Conservation (phyloP, 140 eudicot genomes). For the Flaveria floridana region DNA sequence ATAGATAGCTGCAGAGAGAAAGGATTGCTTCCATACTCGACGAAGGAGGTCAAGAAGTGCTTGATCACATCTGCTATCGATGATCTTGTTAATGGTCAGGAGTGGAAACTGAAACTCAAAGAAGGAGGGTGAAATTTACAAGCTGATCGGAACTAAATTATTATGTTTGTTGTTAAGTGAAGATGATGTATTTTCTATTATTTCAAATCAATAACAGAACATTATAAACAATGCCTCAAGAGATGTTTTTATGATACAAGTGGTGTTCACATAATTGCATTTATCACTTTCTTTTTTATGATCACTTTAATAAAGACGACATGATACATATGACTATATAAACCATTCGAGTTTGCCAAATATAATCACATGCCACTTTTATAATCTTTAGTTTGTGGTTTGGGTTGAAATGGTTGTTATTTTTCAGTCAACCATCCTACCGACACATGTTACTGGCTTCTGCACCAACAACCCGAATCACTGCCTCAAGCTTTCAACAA, state of each 20-base stretch:
- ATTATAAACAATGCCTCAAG: no score
- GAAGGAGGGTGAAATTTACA: conserved; percentile 2
- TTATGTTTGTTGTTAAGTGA: not conserved
- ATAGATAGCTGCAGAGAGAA: conserved; percentile 70
- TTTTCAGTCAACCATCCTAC: no score
- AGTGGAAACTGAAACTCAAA: not conserved
- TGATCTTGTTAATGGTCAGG: conserved; percentile 10
- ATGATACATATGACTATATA: no score
- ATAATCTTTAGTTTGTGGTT: not conserved
- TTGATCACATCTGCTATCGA: conserved; percentile 2
- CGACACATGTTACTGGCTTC: not conserved
- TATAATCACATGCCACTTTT: no score
- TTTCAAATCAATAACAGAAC: not conserved
- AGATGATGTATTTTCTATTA: not conserved
- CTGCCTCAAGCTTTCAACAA: conserved; percentile 87
- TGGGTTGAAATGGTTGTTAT: not conserved
- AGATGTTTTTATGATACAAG: no score
- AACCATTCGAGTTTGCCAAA: no score
- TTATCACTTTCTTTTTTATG: no score
- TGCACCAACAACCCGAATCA: conserved; percentile 30
- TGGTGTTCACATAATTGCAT: no score
- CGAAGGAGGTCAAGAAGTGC: conserved; percentile 29
- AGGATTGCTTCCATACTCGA: conserved; percentile 72
- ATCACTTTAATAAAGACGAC: no score
- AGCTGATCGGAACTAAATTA: not conserved